Percentiles rank a stretch among this genome's conserved stretches.
Conservation (phyloP, 176 grass and related monocot species). For the Alloteropsis semialata region DNA sequence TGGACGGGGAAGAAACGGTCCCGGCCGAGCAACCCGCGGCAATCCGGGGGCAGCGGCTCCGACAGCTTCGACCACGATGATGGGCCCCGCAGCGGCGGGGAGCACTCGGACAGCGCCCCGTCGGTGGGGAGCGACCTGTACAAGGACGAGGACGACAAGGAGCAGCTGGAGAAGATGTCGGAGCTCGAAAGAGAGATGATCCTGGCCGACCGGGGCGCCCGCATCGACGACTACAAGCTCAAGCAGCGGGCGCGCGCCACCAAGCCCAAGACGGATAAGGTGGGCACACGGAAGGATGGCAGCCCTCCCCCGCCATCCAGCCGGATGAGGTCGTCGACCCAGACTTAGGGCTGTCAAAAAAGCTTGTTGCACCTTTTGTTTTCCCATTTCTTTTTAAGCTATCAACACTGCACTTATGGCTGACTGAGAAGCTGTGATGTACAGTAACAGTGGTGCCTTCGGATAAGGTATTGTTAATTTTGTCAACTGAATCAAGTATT, state of each 20-base stretch:
- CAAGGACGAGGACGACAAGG: constrained; percentile 91
- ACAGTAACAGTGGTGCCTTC: too few species aligned
- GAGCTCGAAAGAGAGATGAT: constrained; percentile 84
- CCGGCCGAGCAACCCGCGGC: constrained; percentile 35
- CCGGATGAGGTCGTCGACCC: constrained; percentile 40
- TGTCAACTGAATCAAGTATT: too few species aligned
- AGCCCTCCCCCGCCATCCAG: constrained; percentile 55
- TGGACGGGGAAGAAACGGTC: constrained; percentile 46
- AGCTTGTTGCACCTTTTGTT: too few species aligned
- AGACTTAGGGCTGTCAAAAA: too few species aligned
- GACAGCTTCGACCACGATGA: constrained; percentile 46
- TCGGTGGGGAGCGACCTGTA: constrained; percentile 89
- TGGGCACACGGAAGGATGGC: constrained; percentile 29
- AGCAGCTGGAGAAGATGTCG: constrained; percentile 65
- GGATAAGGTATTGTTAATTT: too few species aligned
- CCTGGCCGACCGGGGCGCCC: constrained; percentile 54
- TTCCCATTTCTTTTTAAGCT: too few species aligned
- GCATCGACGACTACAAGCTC: constrained; percentile 63
- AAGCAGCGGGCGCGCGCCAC: constrained; percentile 67
- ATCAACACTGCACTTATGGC: too few species aligned
- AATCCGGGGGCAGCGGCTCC: constrained; percentile 59
- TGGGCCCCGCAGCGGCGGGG: constrained; percentile 31
- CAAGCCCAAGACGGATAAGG: constrained; percentile 55
- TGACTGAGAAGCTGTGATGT: too few species aligned
- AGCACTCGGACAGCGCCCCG: constrained; percentile 70